Evolutionary conservation across 2,329 filamentous ascomycete species (phyloP).

Genomic region (Epichloe uncinata): DNA sequence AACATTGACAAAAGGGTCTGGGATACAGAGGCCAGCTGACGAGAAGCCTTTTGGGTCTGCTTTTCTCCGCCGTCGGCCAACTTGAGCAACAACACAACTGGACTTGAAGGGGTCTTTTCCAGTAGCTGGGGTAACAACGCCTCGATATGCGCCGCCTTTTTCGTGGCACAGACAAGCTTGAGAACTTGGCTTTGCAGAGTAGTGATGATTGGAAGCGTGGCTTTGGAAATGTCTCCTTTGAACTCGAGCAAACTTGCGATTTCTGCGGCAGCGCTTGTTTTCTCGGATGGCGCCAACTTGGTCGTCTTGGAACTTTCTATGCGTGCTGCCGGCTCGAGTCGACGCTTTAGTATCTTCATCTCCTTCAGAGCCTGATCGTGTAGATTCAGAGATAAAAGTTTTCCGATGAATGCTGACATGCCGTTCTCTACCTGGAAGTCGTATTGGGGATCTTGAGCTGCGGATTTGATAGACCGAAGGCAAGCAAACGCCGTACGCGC

Average conservation of each 20-base stretch:
- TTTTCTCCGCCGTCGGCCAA: conserved; percentile 29
- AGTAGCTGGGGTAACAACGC: conserved; percentile 41
- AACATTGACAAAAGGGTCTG: conserved; percentile 52
- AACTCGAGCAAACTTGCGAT: conserved; percentile 52
- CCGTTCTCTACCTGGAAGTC: conserved; percentile 59
- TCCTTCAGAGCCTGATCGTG: conserved; percentile 59
- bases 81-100: conserved; percentile 40
- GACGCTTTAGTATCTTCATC: conserved; percentile 49
- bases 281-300: conserved; percentile 16
- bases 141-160: conserved; percentile 47
- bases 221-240: conserved; percentile 27
- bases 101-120: conserved; percentile 40
- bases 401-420: conserved; percentile 55
- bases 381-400: conserved; percentile 49
- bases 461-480: conserved; percentile 43
- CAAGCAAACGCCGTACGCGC: conserved; percentile 53
- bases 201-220: conserved; percentile 42
- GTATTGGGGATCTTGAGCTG: conserved; percentile 39
- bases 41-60: conserved; percentile 43
- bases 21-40: conserved; percentile 53
- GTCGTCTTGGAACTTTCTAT: conserved; percentile 19
- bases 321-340: conserved; percentile 33
- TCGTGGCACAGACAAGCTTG: conserved; percentile 46
- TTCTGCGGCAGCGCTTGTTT: conserved; percentile 16
- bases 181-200: conserved; percentile 52